These are phyloP conservation scores for Podila epicladia DNA, from an alignment of 192 early-diverging fungal genomes.

Conservation along the genomic window DNA sequence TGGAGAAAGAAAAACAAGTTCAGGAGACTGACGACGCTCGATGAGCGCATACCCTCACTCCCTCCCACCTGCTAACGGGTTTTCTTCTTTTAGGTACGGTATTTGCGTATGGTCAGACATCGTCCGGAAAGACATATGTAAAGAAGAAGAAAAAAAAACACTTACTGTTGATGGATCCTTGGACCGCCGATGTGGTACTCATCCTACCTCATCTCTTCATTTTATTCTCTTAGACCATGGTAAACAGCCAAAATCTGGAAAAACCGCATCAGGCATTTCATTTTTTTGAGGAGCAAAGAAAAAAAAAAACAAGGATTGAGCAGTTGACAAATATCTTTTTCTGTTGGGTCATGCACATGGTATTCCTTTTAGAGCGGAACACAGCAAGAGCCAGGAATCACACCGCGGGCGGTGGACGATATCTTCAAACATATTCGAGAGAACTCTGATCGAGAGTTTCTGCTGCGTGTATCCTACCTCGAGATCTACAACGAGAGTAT, in stretches of 20 bases:
- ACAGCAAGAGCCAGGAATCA: slow-evolving; percentile 77
- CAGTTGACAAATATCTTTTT: too few relatives aligned
- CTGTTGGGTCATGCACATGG: too few relatives aligned
- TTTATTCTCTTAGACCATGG: slow-evolving; percentile 58
- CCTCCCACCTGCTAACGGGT: too few relatives aligned
- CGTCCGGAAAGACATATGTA: slow-evolving; percentile 92
- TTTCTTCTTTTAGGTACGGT: slow-evolving; percentile 74
- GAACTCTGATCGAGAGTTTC: slow-evolving; percentile 78
- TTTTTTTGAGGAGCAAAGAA: background rate
- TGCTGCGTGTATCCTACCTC: slow-evolving; percentile 94
- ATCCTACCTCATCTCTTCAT: background rate
- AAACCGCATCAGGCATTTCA: too few relatives aligned
- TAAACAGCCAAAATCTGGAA: slow-evolving; percentile 12
- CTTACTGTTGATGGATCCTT: background rate
- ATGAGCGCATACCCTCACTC: background rate
- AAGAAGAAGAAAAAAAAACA: slow-evolving; percentile 38
- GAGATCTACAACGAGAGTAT: slow-evolving; percentile 99
- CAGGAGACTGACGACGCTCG: too few relatives aligned
- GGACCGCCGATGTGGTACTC: background rate
- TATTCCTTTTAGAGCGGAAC: slow-evolving; percentile 60
- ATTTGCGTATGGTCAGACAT: slow-evolving; percentile 99
- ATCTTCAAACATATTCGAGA: slow-evolving; percentile 80
- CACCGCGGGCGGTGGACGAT: slow-evolving; percentile 79
- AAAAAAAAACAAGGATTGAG: background rate
- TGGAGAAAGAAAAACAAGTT: background rate